phyloP scores from a whole-genome alignment of 805 yeast species.

The Candida xiaguanensis region DNA sequence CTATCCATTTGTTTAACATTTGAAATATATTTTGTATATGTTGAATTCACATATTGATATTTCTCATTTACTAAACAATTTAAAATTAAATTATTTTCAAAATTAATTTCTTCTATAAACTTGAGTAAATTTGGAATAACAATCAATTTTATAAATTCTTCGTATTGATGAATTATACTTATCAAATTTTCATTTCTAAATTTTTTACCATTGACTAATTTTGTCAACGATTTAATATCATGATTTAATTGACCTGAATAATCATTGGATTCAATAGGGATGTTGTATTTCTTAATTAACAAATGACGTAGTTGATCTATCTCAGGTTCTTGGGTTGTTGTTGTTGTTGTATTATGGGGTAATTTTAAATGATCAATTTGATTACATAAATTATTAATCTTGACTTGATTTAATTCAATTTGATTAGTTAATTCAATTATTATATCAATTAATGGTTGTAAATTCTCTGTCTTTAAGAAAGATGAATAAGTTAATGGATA shows the following conservation, averaged over 20 bases:
- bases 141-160: not conserved
- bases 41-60: no score
- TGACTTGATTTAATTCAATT: constrained; percentile 22
- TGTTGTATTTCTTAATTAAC: not conserved
- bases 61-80: not conserved
- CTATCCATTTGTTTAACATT: no score
- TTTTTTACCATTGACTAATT: no score
- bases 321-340: not conserved
- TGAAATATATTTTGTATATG: no score
- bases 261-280: no score
- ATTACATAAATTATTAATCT: constrained; percentile 18
- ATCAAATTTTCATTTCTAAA: no score
- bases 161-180: not conserved
- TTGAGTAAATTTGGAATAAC: not conserved
- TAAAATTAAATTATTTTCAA: not conserved
- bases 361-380: constrained; percentile 17
- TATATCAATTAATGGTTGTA: constrained; percentile 24
- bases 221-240: no score
- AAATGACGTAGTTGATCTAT: not conserved
- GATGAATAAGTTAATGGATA: not conserved
- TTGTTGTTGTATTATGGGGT: not conserved
- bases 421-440: constrained; percentile 18
- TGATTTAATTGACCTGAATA: no score
- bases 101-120: no score
- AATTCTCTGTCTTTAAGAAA: constrained; percentile 25